phyloP scores from a whole-genome alignment of 2,329 filamentous ascomycete species.

The Diaporthe sp. region DNA sequence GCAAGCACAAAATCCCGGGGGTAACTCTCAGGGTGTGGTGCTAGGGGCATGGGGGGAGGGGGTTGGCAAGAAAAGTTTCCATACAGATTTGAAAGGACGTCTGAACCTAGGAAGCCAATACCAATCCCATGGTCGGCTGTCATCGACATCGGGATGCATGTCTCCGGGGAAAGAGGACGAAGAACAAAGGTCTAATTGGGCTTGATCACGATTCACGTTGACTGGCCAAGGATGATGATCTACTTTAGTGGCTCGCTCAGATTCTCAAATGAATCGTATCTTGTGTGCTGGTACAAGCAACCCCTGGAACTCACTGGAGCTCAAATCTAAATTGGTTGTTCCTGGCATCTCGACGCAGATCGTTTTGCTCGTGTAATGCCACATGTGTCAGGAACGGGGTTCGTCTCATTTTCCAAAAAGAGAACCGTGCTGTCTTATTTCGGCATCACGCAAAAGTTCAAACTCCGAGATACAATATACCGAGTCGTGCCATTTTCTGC shows the following conservation, averaged over 20 bases:
- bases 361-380: not conserved
- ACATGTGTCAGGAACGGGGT: not conserved
- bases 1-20: not conserved
- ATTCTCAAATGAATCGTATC: not conserved
- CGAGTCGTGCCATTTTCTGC: not conserved
- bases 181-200: not conserved
- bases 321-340: not conserved
- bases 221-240: not conserved
- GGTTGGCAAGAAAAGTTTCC: not conserved
- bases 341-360: not conserved
- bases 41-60: not conserved
- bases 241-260: not conserved
- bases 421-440: not conserved
- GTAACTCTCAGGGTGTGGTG: not conserved
- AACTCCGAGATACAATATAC: not conserved
- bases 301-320: not conserved
- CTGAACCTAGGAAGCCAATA: constrained; percentile 20
- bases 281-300: no score
- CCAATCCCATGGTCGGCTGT: constrained; percentile 16
- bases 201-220: not conserved
- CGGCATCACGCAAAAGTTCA: no score
- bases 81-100: not conserved
- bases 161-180: not conserved
- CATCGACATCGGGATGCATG: not conserved
- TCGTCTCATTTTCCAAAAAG: not conserved